phyloP scores from a whole-genome alignment of 768 basidiomycete genomes.

The Strobilomyces confusus region DNA sequence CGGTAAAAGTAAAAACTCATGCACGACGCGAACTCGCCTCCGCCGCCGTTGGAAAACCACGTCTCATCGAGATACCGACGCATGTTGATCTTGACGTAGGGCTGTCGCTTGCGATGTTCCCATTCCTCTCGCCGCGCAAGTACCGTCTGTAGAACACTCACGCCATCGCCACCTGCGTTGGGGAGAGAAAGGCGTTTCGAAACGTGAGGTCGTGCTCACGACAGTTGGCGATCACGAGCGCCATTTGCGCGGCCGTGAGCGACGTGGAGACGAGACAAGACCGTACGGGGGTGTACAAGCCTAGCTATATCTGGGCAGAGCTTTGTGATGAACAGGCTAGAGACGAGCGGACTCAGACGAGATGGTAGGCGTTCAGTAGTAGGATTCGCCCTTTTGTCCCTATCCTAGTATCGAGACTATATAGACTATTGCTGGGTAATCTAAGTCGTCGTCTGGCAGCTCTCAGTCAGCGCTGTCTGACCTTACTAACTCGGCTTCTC shows the following conservation, averaged over 20 bases:
- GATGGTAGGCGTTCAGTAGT: no score
- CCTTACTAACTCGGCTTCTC: no score
- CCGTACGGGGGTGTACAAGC: conserved; percentile 34
- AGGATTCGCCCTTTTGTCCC: no score
- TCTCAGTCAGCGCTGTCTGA: no score
- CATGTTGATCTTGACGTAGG: conserved; percentile 46
- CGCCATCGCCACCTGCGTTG: conserved; percentile 25
- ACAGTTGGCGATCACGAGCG: conserved; percentile 35
- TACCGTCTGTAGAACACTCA: conserved; percentile 47
- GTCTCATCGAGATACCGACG: conserved; percentile 45
- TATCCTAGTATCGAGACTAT: no score
- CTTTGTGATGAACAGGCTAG: no score
- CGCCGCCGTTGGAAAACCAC: conserved; percentile 33
- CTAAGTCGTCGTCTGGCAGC: no score
- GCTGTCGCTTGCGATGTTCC: conserved; percentile 46
- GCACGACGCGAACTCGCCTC: conserved; percentile 38
- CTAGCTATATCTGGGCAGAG: no score
- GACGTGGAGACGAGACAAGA: conserved; percentile 22
- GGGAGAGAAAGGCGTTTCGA: conserved; percentile 45
- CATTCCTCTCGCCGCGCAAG: conserved; percentile 51
- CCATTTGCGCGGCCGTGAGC: conserved; percentile 31
- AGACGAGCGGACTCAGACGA: no score
- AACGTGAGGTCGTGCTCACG: conserved; percentile 44
- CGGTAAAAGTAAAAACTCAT: conserved; percentile 39
- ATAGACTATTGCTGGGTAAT: no score